phyloP scores from a whole-genome alignment of 2,329 filamentous ascomycete genomes.

The Colletotrichum camelliae region DNA sequence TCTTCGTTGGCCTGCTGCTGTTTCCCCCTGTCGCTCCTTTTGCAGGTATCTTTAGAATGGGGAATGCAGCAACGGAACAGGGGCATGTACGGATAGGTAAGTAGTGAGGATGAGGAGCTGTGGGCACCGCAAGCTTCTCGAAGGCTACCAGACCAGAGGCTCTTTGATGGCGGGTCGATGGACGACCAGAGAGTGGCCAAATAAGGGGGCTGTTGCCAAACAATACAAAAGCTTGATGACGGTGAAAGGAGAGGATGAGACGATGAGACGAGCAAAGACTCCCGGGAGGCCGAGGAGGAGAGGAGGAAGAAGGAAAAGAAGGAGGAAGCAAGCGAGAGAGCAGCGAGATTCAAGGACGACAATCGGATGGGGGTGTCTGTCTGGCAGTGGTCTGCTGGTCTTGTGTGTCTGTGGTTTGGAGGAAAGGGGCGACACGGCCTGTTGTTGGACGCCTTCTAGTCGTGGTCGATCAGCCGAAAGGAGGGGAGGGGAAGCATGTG shows the following conservation, averaged over 20 bases:
- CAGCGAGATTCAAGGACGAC: conserved; percentile 12
- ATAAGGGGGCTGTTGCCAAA: background rate
- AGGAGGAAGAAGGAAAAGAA: background rate
- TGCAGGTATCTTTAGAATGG: background rate
- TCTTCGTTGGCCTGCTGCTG: background rate
- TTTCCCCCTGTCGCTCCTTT: background rate
- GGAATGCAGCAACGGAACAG: background rate
- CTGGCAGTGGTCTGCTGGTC: background rate
- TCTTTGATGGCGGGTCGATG: background rate
- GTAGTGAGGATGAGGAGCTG: background rate
- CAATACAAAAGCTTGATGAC: background rate
- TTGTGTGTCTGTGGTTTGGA: background rate
- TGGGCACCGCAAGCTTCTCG: background rate
- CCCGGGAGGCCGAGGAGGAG: background rate
- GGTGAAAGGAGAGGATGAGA: background rate
- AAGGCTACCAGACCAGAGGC: background rate
- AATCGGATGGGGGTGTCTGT: background rate
- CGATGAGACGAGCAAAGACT: background rate
- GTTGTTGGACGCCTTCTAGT: conserved; percentile 8
- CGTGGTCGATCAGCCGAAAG: conserved; percentile 18
- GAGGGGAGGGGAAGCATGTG: background rate
- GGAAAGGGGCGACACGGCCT: conserved; percentile 12
- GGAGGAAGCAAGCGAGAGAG: background rate
- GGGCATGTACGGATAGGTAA: background rate
- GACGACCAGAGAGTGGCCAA: background rate